Conservation (phyloP, 768 basidiomycete species). For the Hemileccinum rubropunctum region DNA sequence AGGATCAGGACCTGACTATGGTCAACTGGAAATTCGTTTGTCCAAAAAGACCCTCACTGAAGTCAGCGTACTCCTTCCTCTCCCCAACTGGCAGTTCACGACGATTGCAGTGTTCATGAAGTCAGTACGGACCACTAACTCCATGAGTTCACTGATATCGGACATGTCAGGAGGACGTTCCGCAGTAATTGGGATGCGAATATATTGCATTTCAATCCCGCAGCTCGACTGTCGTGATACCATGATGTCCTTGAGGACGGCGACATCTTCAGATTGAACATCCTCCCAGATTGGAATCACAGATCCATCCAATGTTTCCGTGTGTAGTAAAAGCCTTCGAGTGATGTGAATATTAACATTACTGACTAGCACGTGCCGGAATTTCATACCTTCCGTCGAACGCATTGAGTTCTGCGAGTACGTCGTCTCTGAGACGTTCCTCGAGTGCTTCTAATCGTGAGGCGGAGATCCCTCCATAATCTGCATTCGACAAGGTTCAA, state of each 20-base stretch:
- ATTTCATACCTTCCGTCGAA: slow-evolving; percentile 77
- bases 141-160: slow-evolving; percentile 74
- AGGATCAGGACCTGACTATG: slow-evolving; percentile 65
- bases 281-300: slow-evolving; percentile 97
- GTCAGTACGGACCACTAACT: slow-evolving; percentile 68
- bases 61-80: slow-evolving; percentile 89
- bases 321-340: slow-evolving; percentile 77
- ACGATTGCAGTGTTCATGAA: slow-evolving; percentile 77
- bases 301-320: slow-evolving; percentile 82
- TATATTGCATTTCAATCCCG: slow-evolving; percentile 70
- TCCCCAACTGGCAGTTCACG: slow-evolving; percentile 92
- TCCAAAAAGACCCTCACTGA: slow-evolving; percentile 49
- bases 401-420: slow-evolving; percentile 73
- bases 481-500: slow-evolving; percentile 35
- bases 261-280: slow-evolving; percentile 65
- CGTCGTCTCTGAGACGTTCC: slow-evolving; percentile 85
- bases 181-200: slow-evolving; percentile 89
- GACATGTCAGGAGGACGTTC: slow-evolving; percentile 77
- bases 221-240: slow-evolving; percentile 41
- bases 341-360: not conserved
- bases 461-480: slow-evolving; percentile 94
- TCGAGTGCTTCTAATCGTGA: slow-evolving; percentile 87
- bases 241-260: slow-evolving; percentile 90
- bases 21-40: slow-evolving; percentile 1
- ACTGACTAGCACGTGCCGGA: not conserved